phyloP scores from a whole-genome alignment of 2,329 filamentous ascomycete species.

The Fusarium sp. region DNA sequence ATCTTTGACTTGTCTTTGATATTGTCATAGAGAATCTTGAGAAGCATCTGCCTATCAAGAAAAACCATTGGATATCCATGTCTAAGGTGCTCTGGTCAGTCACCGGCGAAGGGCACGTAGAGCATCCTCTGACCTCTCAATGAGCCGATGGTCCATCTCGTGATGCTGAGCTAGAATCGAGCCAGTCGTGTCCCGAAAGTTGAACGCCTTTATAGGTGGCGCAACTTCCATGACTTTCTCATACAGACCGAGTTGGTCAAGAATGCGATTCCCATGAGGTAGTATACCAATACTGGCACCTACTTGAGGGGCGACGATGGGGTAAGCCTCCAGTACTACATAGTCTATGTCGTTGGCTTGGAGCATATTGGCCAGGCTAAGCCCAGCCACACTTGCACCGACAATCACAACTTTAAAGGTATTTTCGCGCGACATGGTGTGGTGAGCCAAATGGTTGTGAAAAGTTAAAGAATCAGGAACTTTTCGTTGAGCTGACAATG shows the following conservation, averaged over 20 bases:
- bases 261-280: not conserved
- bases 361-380: constrained; percentile 5
- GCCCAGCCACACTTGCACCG: not conserved
- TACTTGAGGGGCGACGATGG: not conserved
- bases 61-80: not conserved
- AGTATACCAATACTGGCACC: constrained; percentile 3
- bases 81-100: not conserved
- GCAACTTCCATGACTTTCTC: not conserved
- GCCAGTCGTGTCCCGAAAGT: not conserved
- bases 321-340: not conserved
- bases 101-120: rapidly evolving
- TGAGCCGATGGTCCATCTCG: not conserved
- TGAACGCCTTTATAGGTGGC: not conserved
- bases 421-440: not conserved
- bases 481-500: not conserved
- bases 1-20: not conserved
- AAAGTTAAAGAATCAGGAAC: too few relatives aligned
- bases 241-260: not conserved
- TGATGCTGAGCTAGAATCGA: not conserved
- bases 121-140: not conserved
- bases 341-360: not conserved
- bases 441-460: not conserved
- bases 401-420: not conserved
- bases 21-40: not conserved
- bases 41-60: not conserved